Evolutionary conservation across 106 monocot genomes (phyloP), one percentile per base, ranked within the genome.

Genomic region (Vanilla planifolia): DNA sequence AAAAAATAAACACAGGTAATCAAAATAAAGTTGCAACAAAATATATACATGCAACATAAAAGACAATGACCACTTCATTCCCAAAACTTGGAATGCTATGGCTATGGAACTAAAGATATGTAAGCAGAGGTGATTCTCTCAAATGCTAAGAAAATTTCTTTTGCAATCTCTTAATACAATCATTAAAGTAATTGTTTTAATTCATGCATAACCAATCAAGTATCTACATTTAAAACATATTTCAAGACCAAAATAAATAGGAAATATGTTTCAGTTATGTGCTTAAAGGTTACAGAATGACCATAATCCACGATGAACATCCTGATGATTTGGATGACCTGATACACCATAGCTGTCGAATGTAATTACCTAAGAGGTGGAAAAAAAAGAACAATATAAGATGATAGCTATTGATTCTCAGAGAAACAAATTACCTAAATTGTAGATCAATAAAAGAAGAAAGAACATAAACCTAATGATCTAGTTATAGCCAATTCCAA

Each of bases 321-420:
- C 89, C 65, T 74, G 29, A 26, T 93, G 93, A 80, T 93, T 93
- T 61, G 74, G 82, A 77, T 93, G 93, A 20, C 85, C 83, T 13
- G 93, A 93, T 40, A 93, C 80, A 70, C 93, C 93, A 66, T 63
- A 70, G 13, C 48, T 72, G 65, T 93, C 93, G 78, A 93, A 93
- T 29, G 89, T 83, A 45, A 93, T 69, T 52, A 93, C 37, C 93
- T 93, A 56, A 58, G 67, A 67, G 22, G 35, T 33, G 69, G 60
- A 17, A n/a, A 53, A 30, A 15, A 28, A 47, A 20, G 32, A 53
- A 30, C 48, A 48, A 48, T 24, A 16, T 2, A n/a, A 53, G 50
- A 10, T 26, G 26, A 8, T n/a, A 52, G 28, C 52, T 28, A 30
- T 28, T 15, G 16, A 1, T 48, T 48, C 9, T 10, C 25, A 10